Base-by-base conservation (phyloP, 2,329 filamentous ascomycete genomes). In the Diaporthe citriasiana region DNA sequence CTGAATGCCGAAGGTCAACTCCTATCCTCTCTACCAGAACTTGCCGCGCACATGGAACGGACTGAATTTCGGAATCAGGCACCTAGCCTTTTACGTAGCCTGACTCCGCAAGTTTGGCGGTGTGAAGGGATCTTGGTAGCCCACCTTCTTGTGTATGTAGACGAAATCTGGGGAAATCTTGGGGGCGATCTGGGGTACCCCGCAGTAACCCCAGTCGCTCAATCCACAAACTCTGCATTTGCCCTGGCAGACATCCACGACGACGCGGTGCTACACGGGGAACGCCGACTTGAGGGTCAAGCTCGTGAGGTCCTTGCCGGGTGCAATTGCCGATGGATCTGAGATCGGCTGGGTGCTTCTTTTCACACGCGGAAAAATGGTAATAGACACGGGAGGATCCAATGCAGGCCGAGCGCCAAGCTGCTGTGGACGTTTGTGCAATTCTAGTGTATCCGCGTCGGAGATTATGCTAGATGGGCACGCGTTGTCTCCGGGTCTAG, bases 121-220 rank as follows among this genome's bases (percentile, higher is more conserved):
- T 60, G 57, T 45, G 25, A 22, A 4, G 9, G 45, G 38, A 50
- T 50, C 4, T 50, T 65, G n/a, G 15, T 30, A 63, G 27, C 22
- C 42, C 4, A 13, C 9, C 27, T 19, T 50, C 19, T 38, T 0
- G n/a, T n/a, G n/a, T n/a, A n/a, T n/a, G n/a, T n/a, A 19, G 42
- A 25, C 51, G 12, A 25, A 66, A 33, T 33, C 60, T 66, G 45
- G 45, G 45, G 45, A 15, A 38, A 35, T 19, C 45, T 25, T 42
- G 27, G 40, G 60, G 19, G 47, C 45, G 35, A 33, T 50, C 60
- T 50, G 42, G 60, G 27, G 57, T 66, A 66, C 60, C 42, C 60
- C 60, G 42, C 60, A 60, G 19, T 0, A 35, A 50, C 19, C 42
- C 27, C 13, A n/a, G 42, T 10, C 59, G 40, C 40, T 13, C 4